Evolutionary conservation across 2,329 filamentous ascomycete species (phyloP), one percentile per base, ranked within the genome.

Genomic region (Xylaria sp.): DNA sequence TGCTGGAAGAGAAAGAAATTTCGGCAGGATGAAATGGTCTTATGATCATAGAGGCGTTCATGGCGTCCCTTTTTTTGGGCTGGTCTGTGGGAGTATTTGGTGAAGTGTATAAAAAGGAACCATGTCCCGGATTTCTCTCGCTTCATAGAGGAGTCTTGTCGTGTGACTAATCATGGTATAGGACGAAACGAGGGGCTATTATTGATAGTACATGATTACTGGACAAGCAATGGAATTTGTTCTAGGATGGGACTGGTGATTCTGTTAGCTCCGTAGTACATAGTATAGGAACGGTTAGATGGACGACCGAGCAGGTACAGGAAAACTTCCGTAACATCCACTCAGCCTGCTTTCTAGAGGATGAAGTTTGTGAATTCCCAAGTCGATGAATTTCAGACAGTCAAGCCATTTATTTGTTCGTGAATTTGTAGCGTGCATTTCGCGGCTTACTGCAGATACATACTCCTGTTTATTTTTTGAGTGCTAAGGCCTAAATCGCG

Each of bases 11-110:
- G 27, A 57, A 27, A 34, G 4, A 14, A 32, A 27, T 27, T 8
- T 19, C 17, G 50, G 56, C 27, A 53, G 21, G 34, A 42, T 50
- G 65, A 51, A 17, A 63, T 63, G 45, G 47, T 61, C 51, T 54
- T 36, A 69, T 56, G 64, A 58, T 57, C 39, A 64, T 63, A 70
- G 65, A 69, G 68, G 68, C 55, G 68, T 70, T 66, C 5, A 1
- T 4, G 68, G 68, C 51, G 62, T 68, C 65, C 6, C 42, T 55
- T 61, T 58, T 58, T 51, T 4, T 9, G 21, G 42, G 17, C 17
- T 50, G 54, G 11, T 39, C 21, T 34, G 53, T 59, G 42, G 55
- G 61, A 59, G 36, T 53, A 53, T 34, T 48, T 55, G 55, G 65
- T 36, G 61, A 60, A 47, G 34, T 65, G 68, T 68, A 70, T 34